These are phyloP conservation scores for Colletotrichum musicola DNA, from an alignment of 2,329 filamentous ascomycete genomes.

Conservation along the genomic window DNA sequence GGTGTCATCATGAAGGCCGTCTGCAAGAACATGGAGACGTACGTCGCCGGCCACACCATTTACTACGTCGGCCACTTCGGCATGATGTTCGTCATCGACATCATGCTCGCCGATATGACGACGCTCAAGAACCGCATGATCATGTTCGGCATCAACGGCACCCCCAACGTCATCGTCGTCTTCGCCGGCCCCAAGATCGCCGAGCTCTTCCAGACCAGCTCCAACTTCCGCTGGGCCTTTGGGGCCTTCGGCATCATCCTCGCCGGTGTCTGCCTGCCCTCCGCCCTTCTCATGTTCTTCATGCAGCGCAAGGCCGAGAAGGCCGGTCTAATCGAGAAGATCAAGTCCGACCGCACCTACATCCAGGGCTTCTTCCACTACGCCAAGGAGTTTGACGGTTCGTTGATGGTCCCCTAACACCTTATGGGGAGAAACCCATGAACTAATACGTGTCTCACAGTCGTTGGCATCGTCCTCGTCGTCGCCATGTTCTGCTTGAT, in stretches of 20 bases:
- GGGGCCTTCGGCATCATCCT: conserved; percentile 74
- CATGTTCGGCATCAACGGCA: conserved; percentile 56
- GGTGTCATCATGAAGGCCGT: conserved; percentile 74
- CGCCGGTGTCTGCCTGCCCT: conserved; percentile 58
- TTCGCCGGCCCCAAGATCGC: conserved; percentile 58
- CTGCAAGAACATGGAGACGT: conserved; percentile 68
- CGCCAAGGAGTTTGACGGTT: conserved; percentile 39
- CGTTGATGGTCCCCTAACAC: neutral
- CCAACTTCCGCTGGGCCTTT: conserved; percentile 64
- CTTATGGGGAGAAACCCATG: neutral
- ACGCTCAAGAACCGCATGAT: conserved; percentile 58
- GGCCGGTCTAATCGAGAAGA: conserved; percentile 51
- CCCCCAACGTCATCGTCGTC: conserved; percentile 58
- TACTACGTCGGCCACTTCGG: conserved; percentile 70
- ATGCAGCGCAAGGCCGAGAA: conserved; percentile 62
- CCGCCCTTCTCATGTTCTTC: conserved; percentile 50
- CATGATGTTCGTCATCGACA: conserved; percentile 54
- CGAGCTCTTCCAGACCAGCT: conserved; percentile 52
- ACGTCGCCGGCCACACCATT: conserved; percentile 72
- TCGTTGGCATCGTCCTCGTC: conserved; percentile 63
- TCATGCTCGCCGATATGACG: conserved; percentile 59
- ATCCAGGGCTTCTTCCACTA: conserved; percentile 36
- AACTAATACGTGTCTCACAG: conserved; percentile 25
- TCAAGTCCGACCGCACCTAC: conserved; percentile 27
- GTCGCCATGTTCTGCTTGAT: conserved; percentile 63